Percentiles rank a stretch among this genome's conserved stretches.
Evolutionary conservation across 495 filamentous ascomycete genomes (phyloP).

Genomic region (Filosporella fistucella): DNA sequence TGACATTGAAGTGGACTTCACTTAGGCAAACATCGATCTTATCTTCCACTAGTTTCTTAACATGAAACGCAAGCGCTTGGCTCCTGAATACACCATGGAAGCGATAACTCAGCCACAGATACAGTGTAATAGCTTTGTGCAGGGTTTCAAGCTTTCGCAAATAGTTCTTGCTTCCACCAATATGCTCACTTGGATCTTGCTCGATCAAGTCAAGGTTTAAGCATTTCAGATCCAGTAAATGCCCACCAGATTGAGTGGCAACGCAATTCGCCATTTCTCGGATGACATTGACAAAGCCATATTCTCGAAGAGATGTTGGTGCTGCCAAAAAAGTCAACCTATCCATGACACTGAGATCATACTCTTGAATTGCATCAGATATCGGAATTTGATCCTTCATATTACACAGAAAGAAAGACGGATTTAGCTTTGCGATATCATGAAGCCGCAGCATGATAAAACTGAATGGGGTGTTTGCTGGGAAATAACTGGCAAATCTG

Average conservation of each 20-base stretch:
- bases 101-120: conserved; percentile 78
- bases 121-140: conserved; percentile 78
- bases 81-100: conserved; percentile 76
- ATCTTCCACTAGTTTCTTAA: conserved; percentile 74
- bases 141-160: conserved; percentile 64
- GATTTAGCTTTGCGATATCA: conserved; percentile 54
- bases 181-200: conserved; percentile 27
- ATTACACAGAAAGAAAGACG: conserved; percentile 69
- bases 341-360: conserved; percentile 62
- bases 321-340: conserved; percentile 70
- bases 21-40: conserved; percentile 66
- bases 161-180: conserved; percentile 38
- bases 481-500: conserved; percentile 73
- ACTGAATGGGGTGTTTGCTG: conserved; percentile 66
- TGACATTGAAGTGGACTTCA: conserved; percentile 6
- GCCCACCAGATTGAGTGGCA: conserved; percentile 55
- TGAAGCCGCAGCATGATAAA: conserved; percentile 70
- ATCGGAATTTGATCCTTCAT: conserved; percentile 52
- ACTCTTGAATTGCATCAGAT: conserved; percentile 65
- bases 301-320: conserved; percentile 45
- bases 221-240: conserved; percentile 57
- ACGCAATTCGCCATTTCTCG: conserved; percentile 62
- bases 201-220: conserved; percentile 69
- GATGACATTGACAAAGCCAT: conserved; percentile 34
- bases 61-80: conserved; percentile 70